A percentile compares a stretch with the other conserved stretches of the same genome.
These are phyloP conservation scores for Populus nigra DNA, from an alignment of 345 rosid genomes.

Conservation along the genomic window DNA sequence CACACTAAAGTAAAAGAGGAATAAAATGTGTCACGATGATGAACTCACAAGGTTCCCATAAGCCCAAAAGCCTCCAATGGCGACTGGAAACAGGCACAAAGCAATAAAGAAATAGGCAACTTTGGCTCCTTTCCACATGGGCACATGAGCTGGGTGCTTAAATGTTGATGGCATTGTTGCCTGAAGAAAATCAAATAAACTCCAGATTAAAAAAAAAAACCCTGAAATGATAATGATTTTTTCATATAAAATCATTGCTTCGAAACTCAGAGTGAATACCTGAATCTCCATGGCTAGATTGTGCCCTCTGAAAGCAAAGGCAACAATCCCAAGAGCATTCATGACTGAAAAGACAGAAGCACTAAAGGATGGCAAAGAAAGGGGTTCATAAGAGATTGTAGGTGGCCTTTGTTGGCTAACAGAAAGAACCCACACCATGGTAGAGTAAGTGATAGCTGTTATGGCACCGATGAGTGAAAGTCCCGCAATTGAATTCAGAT, in stretches of 20 bases:
- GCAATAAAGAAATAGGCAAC: constrained; percentile 88
- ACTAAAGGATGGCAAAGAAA: constrained; percentile 54
- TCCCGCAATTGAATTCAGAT: constrained; percentile 95
- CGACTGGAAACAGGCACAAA: constrained; percentile 77
- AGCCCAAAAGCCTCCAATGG: constrained; percentile 97
- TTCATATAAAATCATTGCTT: neutral
- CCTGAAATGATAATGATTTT: neutral
- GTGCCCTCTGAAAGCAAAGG: constrained; percentile 93
- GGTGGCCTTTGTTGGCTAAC: constrained; percentile 89
- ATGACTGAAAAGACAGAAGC: constrained; percentile 65
- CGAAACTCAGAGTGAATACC: constrained; percentile 33
- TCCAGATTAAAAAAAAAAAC: neutral
- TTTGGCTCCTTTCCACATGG: constrained; percentile 99
- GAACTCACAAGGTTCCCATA: constrained; percentile 86
- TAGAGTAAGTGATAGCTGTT: constrained; percentile 84
- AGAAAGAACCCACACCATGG: constrained; percentile 98
- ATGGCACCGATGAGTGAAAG: constrained; percentile 91
- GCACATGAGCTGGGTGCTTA: constrained; percentile 96
- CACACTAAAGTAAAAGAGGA: neutral
- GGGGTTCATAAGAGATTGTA: constrained; percentile 67
- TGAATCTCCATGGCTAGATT: constrained; percentile 88
- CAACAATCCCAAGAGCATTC: constrained; percentile 94
- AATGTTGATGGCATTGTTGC: constrained; percentile 98
- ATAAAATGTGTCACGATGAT: neutral
- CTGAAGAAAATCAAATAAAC: constrained; percentile 31